A percentile compares a stretch with the other conserved stretches of the same genome.
Conservation (phyloP, 2,329 filamentous ascomycete species). For the Alternaria consortialis region DNA sequence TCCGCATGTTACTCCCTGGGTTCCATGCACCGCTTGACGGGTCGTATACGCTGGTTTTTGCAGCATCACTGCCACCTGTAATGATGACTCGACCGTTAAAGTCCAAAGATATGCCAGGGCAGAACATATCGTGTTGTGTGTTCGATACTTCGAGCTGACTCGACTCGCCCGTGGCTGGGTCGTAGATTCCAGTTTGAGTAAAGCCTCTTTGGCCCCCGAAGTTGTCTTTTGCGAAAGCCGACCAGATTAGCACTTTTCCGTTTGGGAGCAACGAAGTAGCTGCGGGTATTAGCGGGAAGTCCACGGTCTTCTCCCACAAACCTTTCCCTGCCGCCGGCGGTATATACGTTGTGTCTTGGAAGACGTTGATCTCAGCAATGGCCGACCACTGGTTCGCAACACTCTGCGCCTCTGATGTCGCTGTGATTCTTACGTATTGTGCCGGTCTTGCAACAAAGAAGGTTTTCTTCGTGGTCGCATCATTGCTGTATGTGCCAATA, state of each 20-base stretch:
- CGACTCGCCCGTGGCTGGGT: slow-evolving; percentile 35
- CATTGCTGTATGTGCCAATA: slow-evolving; percentile 38
- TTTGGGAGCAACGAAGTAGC: slow-evolving; percentile 35
- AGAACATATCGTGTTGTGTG: slow-evolving; percentile 66
- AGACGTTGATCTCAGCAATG: slow-evolving; percentile 39
- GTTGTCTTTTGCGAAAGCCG: slow-evolving; percentile 26
- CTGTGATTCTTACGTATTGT: slow-evolving; percentile 37
- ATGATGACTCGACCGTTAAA: slow-evolving; percentile 61
- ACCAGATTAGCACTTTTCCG: slow-evolving; percentile 40
- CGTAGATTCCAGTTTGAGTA: slow-evolving; percentile 46
- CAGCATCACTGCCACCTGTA: slow-evolving; percentile 62
- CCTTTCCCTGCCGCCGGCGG: slow-evolving; percentile 33
- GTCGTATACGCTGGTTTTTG: slow-evolving; percentile 57
- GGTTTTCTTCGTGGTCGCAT: slow-evolving; percentile 33
- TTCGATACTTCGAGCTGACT: slow-evolving; percentile 45
- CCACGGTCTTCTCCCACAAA: slow-evolving; percentile 37
- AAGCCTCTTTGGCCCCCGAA: slow-evolving; percentile 33
- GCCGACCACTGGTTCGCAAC: slow-evolving; percentile 29
- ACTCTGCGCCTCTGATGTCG: slow-evolving; percentile 34
- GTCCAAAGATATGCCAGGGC: slow-evolving; percentile 63
- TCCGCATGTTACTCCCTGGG: slow-evolving; percentile 59
- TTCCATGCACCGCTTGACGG: slow-evolving; percentile 59
- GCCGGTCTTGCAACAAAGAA: slow-evolving; percentile 32
- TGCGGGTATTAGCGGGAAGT: slow-evolving; percentile 38
- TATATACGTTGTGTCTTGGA: slow-evolving; percentile 28